These are phyloP conservation scores for Ceratocystis cubensis DNA, from an alignment of 2,329 filamentous ascomycete species.

Conservation along the genomic window DNA sequence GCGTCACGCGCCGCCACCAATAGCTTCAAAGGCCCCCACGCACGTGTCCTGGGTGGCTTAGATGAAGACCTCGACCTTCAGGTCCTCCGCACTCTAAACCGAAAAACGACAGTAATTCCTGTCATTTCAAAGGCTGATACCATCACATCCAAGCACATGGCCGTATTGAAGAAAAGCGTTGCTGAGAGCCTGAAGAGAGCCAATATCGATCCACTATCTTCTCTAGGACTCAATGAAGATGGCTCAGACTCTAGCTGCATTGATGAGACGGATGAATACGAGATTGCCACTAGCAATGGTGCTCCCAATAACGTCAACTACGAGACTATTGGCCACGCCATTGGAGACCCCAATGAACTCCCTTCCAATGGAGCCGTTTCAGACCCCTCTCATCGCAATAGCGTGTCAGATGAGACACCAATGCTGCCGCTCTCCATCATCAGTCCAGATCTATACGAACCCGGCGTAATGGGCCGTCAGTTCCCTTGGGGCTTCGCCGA, in stretches of 20 bases:
- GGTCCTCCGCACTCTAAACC: conserved; percentile 73
- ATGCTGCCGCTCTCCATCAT: conserved; percentile 85
- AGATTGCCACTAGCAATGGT: conserved; percentile 23
- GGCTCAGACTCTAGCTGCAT: conserved; percentile 45
- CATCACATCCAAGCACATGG: conserved; percentile 90
- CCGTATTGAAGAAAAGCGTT: conserved; percentile 76
- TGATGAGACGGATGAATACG: conserved; percentile 42
- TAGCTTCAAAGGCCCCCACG: conserved; percentile 25
- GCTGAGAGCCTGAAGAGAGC: conserved; percentile 78
- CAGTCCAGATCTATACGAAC: conserved; percentile 84
- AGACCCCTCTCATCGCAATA: conserved; percentile 34
- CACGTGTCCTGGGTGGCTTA: conserved; percentile 51
- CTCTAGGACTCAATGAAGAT: conserved; percentile 68
- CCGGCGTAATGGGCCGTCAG: conserved; percentile 63
- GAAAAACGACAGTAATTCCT: conserved; percentile 90
- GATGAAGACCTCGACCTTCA: conserved; percentile 87
- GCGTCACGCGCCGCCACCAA: conserved; percentile 47
- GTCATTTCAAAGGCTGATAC: conserved; percentile 96
- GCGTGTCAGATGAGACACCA: conserved; percentile 44
- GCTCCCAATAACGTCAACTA: conserved; percentile 25
- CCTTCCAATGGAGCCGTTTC: conserved; percentile 29
- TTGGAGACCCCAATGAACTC: conserved; percentile 23
- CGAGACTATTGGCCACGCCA: conserved; percentile 39
- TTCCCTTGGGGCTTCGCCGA: conserved; percentile 98
- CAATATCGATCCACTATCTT: conserved; percentile 76